Evolutionary conservation across 768 basidiomycete genomes (phyloP).

Genomic region (Kwoniella newhampshirensis): DNA sequence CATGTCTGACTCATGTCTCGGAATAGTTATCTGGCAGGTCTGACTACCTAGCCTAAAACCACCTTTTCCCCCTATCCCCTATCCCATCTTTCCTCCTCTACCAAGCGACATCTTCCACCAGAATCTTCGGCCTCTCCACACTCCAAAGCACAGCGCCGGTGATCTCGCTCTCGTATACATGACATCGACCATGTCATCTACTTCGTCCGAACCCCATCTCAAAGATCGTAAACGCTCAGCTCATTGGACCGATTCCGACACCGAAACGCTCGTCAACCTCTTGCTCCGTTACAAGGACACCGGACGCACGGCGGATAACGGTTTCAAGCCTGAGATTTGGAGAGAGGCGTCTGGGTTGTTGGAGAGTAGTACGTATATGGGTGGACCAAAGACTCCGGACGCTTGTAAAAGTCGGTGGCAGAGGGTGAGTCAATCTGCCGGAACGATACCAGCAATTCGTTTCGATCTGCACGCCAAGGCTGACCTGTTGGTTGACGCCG

Average conservation of each 20-base stretch:
- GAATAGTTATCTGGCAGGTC: conserved; percentile 1
- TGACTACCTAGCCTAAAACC: conserved; percentile 1
- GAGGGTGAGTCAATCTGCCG: conserved; percentile 24
- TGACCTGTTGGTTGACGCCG: neutral
- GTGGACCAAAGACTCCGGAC: conserved; percentile 45
- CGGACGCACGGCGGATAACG: conserved; percentile 42
- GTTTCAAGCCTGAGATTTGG: conserved; percentile 45
- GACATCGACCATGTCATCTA: conserved; percentile 17
- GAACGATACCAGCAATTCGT: conserved; percentile 25
- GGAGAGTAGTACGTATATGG: conserved; percentile 22
- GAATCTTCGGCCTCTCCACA: no score
- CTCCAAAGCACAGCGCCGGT: no score
- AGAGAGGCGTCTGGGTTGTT: conserved; percentile 24
- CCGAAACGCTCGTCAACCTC: conserved; percentile 30
- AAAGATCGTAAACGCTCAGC: conserved; percentile 40
- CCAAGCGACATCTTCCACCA: no score
- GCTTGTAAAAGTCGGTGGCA: conserved; percentile 48
- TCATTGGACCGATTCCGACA: conserved; percentile 41
- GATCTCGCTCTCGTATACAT: no score
- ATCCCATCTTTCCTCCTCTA: neutral
- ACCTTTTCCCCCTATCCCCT: neutral
- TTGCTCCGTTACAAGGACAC: conserved; percentile 31
- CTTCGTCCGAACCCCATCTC: conserved; percentile 9
- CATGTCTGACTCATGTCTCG: no score
- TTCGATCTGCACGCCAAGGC: conserved; percentile 8